Evolutionary conservation across 345 rosid genomes (phyloP).

Genomic region (Eucalyptus grandis): DNA sequence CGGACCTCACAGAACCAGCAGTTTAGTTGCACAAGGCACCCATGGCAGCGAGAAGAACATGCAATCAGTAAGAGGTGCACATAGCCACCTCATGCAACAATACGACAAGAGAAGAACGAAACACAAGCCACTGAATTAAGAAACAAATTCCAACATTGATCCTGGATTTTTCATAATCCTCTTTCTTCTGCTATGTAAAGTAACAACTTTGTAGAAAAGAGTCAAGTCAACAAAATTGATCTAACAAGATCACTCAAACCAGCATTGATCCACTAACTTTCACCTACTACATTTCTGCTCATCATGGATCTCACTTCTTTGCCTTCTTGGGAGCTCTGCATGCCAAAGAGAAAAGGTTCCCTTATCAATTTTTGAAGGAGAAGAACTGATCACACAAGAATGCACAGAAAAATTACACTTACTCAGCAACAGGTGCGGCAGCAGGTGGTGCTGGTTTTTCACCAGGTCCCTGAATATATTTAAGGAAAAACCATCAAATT

Average conservation of each 20-base stretch:
- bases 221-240: background rate
- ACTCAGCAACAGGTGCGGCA: constrained; percentile 6
- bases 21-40: background rate
- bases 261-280: background rate
- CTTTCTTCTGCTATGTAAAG: background rate
- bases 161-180: background rate
- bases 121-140: background rate
- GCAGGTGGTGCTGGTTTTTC: constrained; percentile 27
- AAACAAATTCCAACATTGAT: background rate
- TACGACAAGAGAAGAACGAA: background rate
- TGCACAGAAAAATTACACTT: background rate
- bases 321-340: constrained; percentile 42
- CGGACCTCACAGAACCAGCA: background rate
- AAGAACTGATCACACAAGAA: background rate
- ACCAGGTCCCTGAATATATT: constrained; percentile 41
- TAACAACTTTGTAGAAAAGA: background rate
- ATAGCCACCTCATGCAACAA: background rate
- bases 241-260: background rate
- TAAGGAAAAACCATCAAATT: background rate
- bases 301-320: constrained; percentile 26
- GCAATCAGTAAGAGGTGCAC: background rate
- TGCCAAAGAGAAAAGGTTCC: background rate
- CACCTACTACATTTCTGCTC: background rate
- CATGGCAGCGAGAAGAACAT: background rate
- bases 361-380: background rate